phyloP scores from a whole-genome alignment of 2,329 filamentous ascomycete species.

The Cryphonectria radicalis region DNA sequence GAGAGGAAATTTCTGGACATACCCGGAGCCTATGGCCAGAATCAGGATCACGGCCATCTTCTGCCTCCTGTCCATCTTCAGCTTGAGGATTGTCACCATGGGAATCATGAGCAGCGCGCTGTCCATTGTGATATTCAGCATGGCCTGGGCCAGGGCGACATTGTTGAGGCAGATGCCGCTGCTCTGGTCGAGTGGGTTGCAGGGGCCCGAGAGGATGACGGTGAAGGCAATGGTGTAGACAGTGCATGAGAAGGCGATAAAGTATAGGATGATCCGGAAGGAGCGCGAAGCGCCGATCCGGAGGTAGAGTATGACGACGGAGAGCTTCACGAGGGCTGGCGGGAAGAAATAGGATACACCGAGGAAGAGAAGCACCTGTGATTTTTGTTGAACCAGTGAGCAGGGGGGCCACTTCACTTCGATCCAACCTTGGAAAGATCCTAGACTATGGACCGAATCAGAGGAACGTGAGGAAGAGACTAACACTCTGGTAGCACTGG shows the following conservation, averaged over 20 bases:
- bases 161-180: conserved; percentile 45
- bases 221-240: conserved; percentile 33
- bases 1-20: conserved; percentile 23
- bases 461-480: background rate
- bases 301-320: conserved; percentile 32
- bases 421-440: no score
- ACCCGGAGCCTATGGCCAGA: conserved; percentile 50
- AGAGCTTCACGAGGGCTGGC: conserved; percentile 32
- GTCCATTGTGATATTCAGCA: conserved; percentile 51
- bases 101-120: conserved; percentile 49
- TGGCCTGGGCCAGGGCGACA: conserved; percentile 48
- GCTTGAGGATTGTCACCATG: conserved; percentile 45
- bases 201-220: conserved; percentile 33
- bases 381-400: background rate
- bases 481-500: conserved; percentile 25
- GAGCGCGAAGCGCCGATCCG: conserved; percentile 29
- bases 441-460: background rate
- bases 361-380: conserved; percentile 27
- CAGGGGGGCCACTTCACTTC: background rate
- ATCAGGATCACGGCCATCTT: conserved; percentile 47
- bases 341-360: conserved; percentile 33
- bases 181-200: conserved; percentile 32
- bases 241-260: conserved; percentile 22
- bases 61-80: conserved; percentile 49
- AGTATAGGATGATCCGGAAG: conserved; percentile 27